A percentile compares a stretch with the other conserved stretches of the same genome.
Evolutionary conservation across 805 yeast species (phyloP).

Genomic region (Yarrowia sp.): DNA sequence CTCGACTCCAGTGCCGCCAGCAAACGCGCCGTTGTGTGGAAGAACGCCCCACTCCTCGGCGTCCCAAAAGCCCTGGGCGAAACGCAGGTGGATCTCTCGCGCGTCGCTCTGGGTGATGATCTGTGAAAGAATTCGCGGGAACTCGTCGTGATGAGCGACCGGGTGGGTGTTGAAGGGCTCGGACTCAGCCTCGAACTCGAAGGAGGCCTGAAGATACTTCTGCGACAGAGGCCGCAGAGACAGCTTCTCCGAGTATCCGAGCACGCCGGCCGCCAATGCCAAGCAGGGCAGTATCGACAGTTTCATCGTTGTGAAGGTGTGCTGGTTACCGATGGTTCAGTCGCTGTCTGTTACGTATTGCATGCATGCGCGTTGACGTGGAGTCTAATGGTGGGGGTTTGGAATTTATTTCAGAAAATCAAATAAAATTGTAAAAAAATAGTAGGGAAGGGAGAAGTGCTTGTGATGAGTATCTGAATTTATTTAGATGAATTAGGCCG

Average conservation of each 20-base stretch:
- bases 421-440: neutral
- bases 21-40: conserved; percentile 64
- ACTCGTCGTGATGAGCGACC: conserved; percentile 41
- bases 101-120: conserved; percentile 64
- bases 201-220: conserved; percentile 66
- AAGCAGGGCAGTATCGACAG: conserved; percentile 10
- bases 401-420: too few relatives aligned
- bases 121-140: conserved; percentile 82
- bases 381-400: neutral
- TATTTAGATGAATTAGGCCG: neutral
- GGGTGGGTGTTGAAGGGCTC: conserved; percentile 38
- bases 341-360: conserved; percentile 10
- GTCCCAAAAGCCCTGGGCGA: conserved; percentile 96
- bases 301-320: conserved; percentile 15
- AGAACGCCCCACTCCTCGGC: conserved; percentile 79
- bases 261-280: neutral
- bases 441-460: neutral
- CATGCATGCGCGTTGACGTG: neutral
- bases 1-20: conserved; percentile 97
- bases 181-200: conserved; percentile 64
- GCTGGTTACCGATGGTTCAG: too few relatives aligned
- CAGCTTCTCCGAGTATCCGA: conserved; percentile 58
- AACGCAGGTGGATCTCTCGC: conserved; percentile 76
- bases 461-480: too few relatives aligned
- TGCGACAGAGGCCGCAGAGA: conserved; percentile 69